Base-by-base conservation (phyloP, 2,329 filamentous ascomycete species). In the Eurotiales sp. region DNA sequence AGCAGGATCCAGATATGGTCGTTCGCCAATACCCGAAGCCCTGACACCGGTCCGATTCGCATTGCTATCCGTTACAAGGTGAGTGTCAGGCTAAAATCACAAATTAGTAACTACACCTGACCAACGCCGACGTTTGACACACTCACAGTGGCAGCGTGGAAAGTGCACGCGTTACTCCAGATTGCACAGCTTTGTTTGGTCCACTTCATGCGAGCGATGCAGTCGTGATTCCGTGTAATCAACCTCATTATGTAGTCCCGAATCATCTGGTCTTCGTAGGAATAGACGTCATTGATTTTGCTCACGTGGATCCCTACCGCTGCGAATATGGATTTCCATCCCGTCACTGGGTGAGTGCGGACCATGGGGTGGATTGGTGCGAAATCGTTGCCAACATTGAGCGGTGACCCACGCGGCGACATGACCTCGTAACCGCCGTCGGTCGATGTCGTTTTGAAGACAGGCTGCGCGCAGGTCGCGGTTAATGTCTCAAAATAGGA, bases 311-410 rank as follows among this genome's bases (percentile, higher is more conserved):
- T 64, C 0, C 75, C 75, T 11, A 77, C 64, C 11, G 30, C 45
- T 3, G 67, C 71, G 51, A 71, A 82, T 14, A 82, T 68, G 51
- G 72, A 77, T 67, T 83, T 83, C 81, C 82, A 84, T 0, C 81
- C 81, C 0, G 81, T 84, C 1, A 84, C 81, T 0, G 82, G 82
- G 57, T 85, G 83, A 1, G 81, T 84, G n/a, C 81, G 74, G 5
- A 84, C 71, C 1, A 83, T 73, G 0, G 80, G 80, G 58, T 84
- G 81, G 0, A 74, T 65, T 0, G 80, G 74, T 19, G 66, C 67
- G n/a, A 84, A 64, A 1, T 75, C 68, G 2, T 61, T 62, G 8
- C 81, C 81, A 2, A 78, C 65, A 58, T 84, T 84, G 56, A 77
- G 72, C 0, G 81, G 79, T 0, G 76, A 68, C 2, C 80, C 80